Evolutionary conservation across 805 yeast genomes (phyloP).

Genomic region (Candida montana): DNA sequence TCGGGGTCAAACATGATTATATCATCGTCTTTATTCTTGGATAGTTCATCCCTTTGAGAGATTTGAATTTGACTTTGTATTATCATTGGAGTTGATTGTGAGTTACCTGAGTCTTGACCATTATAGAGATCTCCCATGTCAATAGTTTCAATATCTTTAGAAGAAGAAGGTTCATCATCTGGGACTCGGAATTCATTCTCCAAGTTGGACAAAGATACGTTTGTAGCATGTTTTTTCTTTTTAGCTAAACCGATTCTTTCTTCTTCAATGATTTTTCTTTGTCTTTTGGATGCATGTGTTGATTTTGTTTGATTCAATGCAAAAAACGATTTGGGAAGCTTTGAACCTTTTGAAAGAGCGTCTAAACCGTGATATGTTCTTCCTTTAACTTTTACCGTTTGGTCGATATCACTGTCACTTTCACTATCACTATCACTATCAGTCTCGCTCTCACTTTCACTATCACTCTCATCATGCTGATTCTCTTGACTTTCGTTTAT

Average conservation of each 20-base stretch:
- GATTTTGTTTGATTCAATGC: slow-evolving; percentile 4
- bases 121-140: not conserved
- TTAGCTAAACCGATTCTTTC: slow-evolving; percentile 21
- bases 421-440: too few relatives aligned
- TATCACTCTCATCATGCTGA: too few relatives aligned
- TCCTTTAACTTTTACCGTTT: slow-evolving; percentile 14
- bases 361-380: slow-evolving; percentile 17
- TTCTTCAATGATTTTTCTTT: not conserved
- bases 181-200: not conserved
- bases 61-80: too few relatives aligned
- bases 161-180: not conserved
- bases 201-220: not conserved
- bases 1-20: slow-evolving; percentile 3
- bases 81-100: not conserved
- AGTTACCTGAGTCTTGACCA: not conserved
- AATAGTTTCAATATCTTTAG: not conserved
- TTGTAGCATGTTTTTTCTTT: slow-evolving; percentile 7
- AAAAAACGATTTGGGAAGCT: slow-evolving; percentile 21
- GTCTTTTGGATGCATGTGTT: slow-evolving; percentile 2
- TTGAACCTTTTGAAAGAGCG: slow-evolving; percentile 17
- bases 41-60: too few relatives aligned
- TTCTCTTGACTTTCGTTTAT: too few relatives aligned
- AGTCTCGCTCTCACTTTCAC: too few relatives aligned
- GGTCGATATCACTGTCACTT: not conserved
- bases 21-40: not conserved